Conservation (phyloP, 352 stramenopile genomes). For the Globisporangium irregulare region DNA sequence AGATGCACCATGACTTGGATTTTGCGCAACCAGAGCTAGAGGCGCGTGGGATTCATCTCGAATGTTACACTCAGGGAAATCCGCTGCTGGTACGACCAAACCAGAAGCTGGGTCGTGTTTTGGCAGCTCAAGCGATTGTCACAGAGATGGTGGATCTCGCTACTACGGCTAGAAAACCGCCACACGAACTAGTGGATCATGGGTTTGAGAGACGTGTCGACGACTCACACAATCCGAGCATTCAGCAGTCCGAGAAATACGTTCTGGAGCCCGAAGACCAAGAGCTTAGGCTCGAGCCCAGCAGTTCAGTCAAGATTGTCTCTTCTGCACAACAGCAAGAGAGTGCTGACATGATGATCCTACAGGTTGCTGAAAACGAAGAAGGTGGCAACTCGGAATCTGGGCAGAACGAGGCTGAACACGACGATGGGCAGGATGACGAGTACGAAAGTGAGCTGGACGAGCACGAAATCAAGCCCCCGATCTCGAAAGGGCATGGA, state of each 20-base stretch:
- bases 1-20: slow-evolving; percentile 68
- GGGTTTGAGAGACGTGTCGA: slow-evolving; percentile 13
- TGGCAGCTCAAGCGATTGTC: slow-evolving; percentile 73
- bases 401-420: not conserved
- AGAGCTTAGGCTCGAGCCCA: not conserved
- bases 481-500: not conserved
- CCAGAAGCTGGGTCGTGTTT: slow-evolving; percentile 66
- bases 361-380: not conserved
- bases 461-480: not conserved
- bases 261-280: not conserved
- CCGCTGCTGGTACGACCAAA: slow-evolving; percentile 63
- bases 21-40: slow-evolving; percentile 58
- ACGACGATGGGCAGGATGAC: not conserved
- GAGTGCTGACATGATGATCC: slow-evolving; percentile 16
- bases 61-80: slow-evolving; percentile 55
- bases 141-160: slow-evolving; percentile 51
- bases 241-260: not conserved
- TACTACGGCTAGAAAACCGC: not conserved
- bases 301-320: not conserved
- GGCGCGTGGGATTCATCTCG: slow-evolving; percentile 44
- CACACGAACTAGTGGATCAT: slow-evolving; percentile 13
- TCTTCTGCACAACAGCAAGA: not conserved
- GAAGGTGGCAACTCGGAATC: not conserved
- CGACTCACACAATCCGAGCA: not conserved
- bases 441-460: not conserved